Conservation (phyloP, 2,329 filamentous ascomycete genomes). For the Fusarium virguliforme region DNA sequence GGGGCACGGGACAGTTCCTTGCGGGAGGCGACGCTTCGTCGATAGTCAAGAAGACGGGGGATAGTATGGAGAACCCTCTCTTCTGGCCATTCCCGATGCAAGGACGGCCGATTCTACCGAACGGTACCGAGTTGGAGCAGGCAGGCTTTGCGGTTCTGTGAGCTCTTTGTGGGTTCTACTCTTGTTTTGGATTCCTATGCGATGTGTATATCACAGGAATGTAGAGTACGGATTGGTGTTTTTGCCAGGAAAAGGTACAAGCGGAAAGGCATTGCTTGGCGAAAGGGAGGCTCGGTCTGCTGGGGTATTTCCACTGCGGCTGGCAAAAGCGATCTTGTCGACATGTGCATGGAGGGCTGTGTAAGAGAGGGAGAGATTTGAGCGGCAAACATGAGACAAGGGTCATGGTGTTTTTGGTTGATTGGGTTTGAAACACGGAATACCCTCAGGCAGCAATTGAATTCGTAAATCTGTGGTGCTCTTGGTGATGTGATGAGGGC, state of each 20-base stretch:
- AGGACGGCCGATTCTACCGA: constrained; percentile 69
- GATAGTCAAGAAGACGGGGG: constrained; percentile 52
- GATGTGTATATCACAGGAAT: constrained; percentile 4
- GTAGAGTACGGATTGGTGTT: constrained; percentile 9
- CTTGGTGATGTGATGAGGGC: neutral
- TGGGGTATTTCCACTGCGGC: constrained; percentile 10
- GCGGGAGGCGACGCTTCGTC: constrained; percentile 33
- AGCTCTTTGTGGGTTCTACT: neutral
- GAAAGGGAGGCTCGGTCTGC: constrained; percentile 23
- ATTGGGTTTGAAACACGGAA: constrained; percentile 11
- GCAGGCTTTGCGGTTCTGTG: constrained; percentile 65
- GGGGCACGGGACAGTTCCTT: constrained; percentile 55
- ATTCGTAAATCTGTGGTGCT: neutral
- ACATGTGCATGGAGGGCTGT: neutral
- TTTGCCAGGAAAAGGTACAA: constrained; percentile 28
- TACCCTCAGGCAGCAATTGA: neutral
- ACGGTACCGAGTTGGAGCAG: constrained; percentile 63
- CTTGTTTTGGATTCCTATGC: constrained; percentile 4
- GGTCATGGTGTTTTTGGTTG: neutral
- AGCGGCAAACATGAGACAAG: neutral
- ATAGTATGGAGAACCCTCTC: constrained; percentile 67
- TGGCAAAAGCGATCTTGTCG: constrained; percentile 22
- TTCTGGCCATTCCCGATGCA: constrained; percentile 76
- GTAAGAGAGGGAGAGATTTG: constrained; percentile 10
- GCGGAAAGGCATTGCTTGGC: constrained; percentile 28